Conservation (phyloP, 202 grass and related monocot genomes). For the Carex sylvatica region DNA sequence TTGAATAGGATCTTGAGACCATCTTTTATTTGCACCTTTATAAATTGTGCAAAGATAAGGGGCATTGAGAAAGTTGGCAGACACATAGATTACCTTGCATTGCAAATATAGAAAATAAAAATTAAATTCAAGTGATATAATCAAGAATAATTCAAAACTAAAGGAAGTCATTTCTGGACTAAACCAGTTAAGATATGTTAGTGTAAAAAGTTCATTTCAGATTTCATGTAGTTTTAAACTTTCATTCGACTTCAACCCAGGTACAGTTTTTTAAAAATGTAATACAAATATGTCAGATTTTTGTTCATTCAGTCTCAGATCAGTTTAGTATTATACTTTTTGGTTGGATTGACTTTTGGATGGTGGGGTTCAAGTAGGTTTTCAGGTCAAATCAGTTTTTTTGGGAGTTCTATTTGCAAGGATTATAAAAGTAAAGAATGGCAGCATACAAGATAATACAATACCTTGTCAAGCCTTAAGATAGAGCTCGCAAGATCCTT, state of each 20-base stretch:
- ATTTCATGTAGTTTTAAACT: neutral
- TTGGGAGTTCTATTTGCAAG: neutral
- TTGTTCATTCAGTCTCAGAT: too few species aligned
- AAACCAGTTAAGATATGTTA: neutral
- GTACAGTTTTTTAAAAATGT: neutral
- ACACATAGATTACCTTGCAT: too few species aligned
- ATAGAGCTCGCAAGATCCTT: conserved; percentile 71
- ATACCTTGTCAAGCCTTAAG: conserved; percentile 78
- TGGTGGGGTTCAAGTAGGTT: neutral
- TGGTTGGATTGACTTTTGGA: neutral
- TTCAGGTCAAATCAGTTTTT: neutral
- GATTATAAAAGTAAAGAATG: neutral
- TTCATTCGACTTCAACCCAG: neutral
- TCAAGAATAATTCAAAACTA: too few species aligned
- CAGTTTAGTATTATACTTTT: neutral
- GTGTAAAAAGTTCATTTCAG: neutral
- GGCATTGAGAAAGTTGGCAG: too few species aligned
- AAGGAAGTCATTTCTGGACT: neutral
- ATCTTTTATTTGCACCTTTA: too few species aligned
- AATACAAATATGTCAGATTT: neutral
- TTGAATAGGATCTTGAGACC: too few species aligned
- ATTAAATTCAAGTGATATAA: too few species aligned
- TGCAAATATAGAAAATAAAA: too few species aligned
- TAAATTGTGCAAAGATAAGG: too few species aligned
- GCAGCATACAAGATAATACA: neutral